A percentile compares a stretch with the other conserved stretches of the same genome.
Conservation (phyloP, 805 yeast genomes). For the Candida alai region DNA sequence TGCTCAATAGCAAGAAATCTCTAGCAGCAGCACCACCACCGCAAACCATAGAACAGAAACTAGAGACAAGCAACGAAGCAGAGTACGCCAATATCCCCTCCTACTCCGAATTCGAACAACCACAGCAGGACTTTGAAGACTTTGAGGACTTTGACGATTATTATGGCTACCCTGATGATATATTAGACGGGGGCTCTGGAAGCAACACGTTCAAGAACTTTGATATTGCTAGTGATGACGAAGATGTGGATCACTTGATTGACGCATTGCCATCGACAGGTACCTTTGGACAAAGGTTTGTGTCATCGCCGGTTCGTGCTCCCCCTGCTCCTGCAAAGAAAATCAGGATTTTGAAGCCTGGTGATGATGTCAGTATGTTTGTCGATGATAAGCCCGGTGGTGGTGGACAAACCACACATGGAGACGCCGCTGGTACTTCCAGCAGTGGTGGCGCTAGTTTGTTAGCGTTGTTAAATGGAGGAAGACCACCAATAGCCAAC, state of each 20-base stretch:
- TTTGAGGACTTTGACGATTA: constrained; percentile 33
- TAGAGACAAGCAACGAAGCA: constrained; percentile 1
- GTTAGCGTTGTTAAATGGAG: constrained; percentile 19
- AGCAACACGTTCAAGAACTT: constrained; percentile 19
- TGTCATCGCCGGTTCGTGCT: background rate
- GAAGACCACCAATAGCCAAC: constrained; percentile 1
- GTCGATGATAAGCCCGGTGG: background rate
- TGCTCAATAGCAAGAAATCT: constrained; percentile 2
- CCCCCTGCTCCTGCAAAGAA: constrained; percentile 4
- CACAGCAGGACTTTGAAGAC: constrained; percentile 22
- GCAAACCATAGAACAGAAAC: background rate
- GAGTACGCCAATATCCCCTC: constrained; percentile 1
- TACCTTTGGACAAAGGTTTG: constrained; percentile 2
- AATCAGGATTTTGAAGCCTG: constrained; percentile 26
- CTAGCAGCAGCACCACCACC: background rate
- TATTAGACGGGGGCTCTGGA: constrained; percentile 8
- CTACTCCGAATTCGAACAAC: constrained; percentile 12
- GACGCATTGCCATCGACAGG: constrained; percentile 5
- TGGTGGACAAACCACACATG: too few species aligned
- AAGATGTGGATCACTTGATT: constrained; percentile 17
- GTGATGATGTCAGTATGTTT: constrained; percentile 19
- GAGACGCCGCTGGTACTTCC: background rate
- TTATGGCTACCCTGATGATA: constrained; percentile 24
- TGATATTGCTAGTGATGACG: constrained; percentile 37
- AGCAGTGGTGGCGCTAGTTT: too few species aligned